These are phyloP conservation scores for Orbilia oligospora DNA, from an alignment of 2,329 filamentous ascomycete species.

Conservation along the genomic window DNA sequence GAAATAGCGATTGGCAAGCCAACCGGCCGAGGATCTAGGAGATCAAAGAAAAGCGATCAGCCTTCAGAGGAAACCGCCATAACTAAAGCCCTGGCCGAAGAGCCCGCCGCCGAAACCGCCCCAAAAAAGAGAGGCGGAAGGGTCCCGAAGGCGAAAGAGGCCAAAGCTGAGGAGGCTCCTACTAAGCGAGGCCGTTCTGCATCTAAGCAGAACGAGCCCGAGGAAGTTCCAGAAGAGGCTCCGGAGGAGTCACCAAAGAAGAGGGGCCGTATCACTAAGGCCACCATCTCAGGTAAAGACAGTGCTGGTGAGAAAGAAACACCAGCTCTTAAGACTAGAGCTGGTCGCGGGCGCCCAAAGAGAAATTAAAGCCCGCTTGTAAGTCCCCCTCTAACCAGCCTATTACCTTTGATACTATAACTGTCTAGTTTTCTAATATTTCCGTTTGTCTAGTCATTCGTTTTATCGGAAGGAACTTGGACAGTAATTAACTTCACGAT, in stretches of 20 bases:
- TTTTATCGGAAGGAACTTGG: neutral
- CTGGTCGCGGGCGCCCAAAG: slow-evolving; percentile 44
- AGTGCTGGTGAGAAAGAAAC: slow-evolving; percentile 35
- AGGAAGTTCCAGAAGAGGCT: slow-evolving; percentile 27
- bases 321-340: slow-evolving; percentile 36
- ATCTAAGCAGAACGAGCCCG: slow-evolving; percentile 26
- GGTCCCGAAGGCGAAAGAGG: slow-evolving; percentile 9
- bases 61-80: slow-evolving; percentile 17
- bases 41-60: slow-evolving; percentile 32
- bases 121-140: slow-evolving; percentile 28
- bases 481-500: neutral
- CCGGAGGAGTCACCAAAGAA: slow-evolving; percentile 48
- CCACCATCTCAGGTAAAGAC: slow-evolving; percentile 44
- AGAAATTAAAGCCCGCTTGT: slow-evolving; percentile 26
- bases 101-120: neutral
- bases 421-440: neutral
- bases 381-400: neutral
- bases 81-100: slow-evolving; percentile 1
- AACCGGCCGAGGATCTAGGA: slow-evolving; percentile 34
- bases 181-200: slow-evolving; percentile 29
- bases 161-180: slow-evolving; percentile 19
- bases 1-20: slow-evolving; percentile 56
- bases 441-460: neutral
- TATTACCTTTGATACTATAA: neutral
- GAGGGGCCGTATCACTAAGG: slow-evolving; percentile 35